phyloP scores from a whole-genome alignment of 2,329 filamentous ascomycete genomes.

The Colletotrichum limetticola region DNA sequence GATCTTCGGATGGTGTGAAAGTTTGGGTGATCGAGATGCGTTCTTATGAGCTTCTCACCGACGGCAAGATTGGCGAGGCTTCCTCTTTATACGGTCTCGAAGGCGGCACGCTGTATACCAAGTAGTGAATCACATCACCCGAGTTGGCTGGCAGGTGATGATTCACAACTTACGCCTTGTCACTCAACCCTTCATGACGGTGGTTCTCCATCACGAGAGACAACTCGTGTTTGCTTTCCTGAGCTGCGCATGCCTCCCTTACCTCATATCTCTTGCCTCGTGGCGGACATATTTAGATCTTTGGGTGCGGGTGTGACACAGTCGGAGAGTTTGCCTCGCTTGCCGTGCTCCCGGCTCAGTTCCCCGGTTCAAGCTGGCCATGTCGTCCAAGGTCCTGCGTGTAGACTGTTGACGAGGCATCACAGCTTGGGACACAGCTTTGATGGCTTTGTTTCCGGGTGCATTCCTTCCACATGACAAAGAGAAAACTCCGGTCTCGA shows the following conservation, averaged over 20 bases:
- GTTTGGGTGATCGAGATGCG: not conserved
- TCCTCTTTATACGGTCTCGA: not conserved
- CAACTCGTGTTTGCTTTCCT: not conserved
- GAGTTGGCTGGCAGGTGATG: not conserved
- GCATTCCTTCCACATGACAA: too few species aligned
- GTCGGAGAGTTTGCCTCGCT: not conserved
- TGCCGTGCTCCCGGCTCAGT: not conserved
- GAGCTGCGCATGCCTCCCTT: not conserved
- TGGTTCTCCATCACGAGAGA: not conserved
- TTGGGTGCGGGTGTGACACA: not conserved
- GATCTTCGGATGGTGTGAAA: not conserved
- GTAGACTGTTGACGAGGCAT: not conserved
- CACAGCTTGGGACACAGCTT: too few species aligned
- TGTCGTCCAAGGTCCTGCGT: not conserved
- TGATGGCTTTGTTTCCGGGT: too few species aligned
- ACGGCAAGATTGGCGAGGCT: not conserved
- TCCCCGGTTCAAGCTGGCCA: not conserved
- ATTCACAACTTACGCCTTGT: not conserved
- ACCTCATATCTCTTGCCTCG: too few species aligned
- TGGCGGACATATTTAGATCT: not conserved
- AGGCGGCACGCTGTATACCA: not conserved
- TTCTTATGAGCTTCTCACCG: not conserved
- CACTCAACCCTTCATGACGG: not conserved
- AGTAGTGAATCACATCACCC: not conserved
- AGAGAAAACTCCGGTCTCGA: too few species aligned